A percentile compares a stretch with the other conserved stretches of the same genome.
Evolutionary conservation across 2,329 filamentous ascomycete genomes (phyloP).

Genomic region (Emergomyces orientalis): DNA sequence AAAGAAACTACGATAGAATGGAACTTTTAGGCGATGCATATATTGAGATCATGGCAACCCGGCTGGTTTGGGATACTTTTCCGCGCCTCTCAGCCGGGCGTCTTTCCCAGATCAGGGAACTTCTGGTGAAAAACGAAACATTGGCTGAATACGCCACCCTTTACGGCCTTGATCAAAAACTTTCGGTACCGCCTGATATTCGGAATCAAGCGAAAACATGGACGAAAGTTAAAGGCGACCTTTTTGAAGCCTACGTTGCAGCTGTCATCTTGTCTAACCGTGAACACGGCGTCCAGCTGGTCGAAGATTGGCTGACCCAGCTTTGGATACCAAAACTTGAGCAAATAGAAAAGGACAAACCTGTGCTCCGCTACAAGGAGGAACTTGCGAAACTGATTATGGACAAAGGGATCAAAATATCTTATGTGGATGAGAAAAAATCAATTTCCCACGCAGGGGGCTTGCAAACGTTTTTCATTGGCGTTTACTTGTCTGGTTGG

Average conservation of each 20-base stretch:
- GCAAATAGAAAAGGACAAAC: constrained; percentile 23
- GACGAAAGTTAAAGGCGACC: constrained; percentile 69
- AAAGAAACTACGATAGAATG: constrained; percentile 64
- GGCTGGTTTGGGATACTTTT: constrained; percentile 67
- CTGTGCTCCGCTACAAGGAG: constrained; percentile 44
- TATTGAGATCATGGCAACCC: constrained; percentile 65
- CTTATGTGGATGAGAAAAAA: constrained; percentile 45
- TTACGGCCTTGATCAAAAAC: constrained; percentile 61
- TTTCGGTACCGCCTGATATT: constrained; percentile 47
- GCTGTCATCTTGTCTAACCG: constrained; percentile 63
- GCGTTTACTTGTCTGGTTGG: constrained; percentile 41
- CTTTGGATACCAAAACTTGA: constrained; percentile 62
- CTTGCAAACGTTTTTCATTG: constrained; percentile 36
- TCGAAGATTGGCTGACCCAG: constrained; percentile 60
- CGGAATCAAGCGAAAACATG: constrained; percentile 43
- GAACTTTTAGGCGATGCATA: constrained; percentile 88
- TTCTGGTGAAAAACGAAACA: constrained; percentile 70
- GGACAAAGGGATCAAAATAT: constrained; percentile 49
- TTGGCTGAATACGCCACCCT: constrained; percentile 58
- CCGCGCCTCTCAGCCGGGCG: constrained; percentile 55
- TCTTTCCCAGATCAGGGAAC: constrained; percentile 66
- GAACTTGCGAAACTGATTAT: constrained; percentile 45
- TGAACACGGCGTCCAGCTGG: constrained; percentile 50
- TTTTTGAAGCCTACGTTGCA: constrained; percentile 86
- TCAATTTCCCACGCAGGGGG: constrained; percentile 28